Evolutionary conservation across 805 yeast genomes (phyloP), one percentile per base, ranked within the genome.

Genomic region (Debaryomyces maramus): DNA sequence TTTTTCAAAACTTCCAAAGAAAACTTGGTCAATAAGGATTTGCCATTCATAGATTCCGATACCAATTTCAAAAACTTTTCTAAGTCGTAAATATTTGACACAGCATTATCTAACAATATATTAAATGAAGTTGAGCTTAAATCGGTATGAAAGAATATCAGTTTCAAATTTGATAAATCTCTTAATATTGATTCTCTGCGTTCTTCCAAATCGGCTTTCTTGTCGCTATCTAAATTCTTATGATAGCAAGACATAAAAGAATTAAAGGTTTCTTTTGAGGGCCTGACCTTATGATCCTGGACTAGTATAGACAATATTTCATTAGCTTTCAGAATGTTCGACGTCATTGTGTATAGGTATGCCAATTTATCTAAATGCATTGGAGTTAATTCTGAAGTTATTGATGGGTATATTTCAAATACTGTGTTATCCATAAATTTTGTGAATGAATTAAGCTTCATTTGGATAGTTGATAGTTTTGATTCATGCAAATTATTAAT

Each of bases 81-180:
- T 26, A 65, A 52, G n/a, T 65, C 70, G 21, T 43, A 48, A 2
- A 43, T 38, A 31, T 52, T 52, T 14, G 51, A 45, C 8, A 64
- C 53, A 2, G 49, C 43, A 23, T 51, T 42, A 14, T 45, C 39
- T 26, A 63, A 40, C 14, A 65, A 43, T 9, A 62, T 40, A 17
- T 45, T 36, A 29, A 66, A 53, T 9, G 51, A 30, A 2, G 46
- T 37, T 1, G 44, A 36, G 9, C 48, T 50, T 24, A 60, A 41
- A 5, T 42, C 46, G 14, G 46, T 36, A 34, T 61, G 63, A 40
- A 60, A 60, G n/a, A 66, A 37, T 3, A 55, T 52, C 5, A 61
- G 50, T 41, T 66, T 66, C 21, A 63, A 46, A 16, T 38, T 34
- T 6, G 54, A 19, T 22, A 65, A 51, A 8, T 58, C 60, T 16